A percentile compares a stretch with the other conserved stretches of the same genome.
phyloP scores from a whole-genome alignment of 2,329 filamentous ascomycete genomes.

The Dichotomopilus funicola region DNA sequence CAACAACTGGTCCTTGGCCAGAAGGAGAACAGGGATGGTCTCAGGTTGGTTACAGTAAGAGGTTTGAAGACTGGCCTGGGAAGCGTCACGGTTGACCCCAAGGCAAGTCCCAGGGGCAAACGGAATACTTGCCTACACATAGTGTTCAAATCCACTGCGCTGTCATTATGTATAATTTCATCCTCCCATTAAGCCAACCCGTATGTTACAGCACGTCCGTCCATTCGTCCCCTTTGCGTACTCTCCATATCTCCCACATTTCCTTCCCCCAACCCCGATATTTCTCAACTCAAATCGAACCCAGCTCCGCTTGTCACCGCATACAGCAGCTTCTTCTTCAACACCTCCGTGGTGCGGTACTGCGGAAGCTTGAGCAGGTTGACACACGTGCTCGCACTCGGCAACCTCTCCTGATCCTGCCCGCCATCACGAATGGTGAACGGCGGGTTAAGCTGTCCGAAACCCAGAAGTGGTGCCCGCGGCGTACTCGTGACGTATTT shows the following conservation, averaged over 20 bases:
- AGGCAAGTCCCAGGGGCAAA: too few species aligned
- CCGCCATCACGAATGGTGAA: slow-evolving; percentile 89
- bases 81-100: too few species aligned
- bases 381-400: slow-evolving; percentile 92
- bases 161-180: too few species aligned
- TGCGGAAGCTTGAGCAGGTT: slow-evolving; percentile 88
- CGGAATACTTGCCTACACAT: too few species aligned
- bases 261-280: background rate
- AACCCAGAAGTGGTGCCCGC: slow-evolving; percentile 81
- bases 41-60: too few species aligned
- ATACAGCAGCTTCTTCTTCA: slow-evolving; percentile 80
- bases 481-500: slow-evolving; percentile 96
- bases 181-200: too few species aligned
- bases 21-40: too few species aligned
- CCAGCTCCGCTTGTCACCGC: slow-evolving; percentile 85
- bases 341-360: slow-evolving; percentile 58
- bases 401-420: slow-evolving; percentile 67
- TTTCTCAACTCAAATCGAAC: slow-evolving; percentile 66
- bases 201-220: background rate
- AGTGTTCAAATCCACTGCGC: too few species aligned
- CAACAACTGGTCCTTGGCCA: too few species aligned
- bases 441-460: slow-evolving; percentile 72
- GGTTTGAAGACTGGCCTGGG: too few species aligned
- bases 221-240: background rate
- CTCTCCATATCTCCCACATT: background rate